Percentiles rank a stretch among this genome's conserved stretches.
Conservation (phyloP, 768 basidiomycete genomes). For the Pulveroboletus sp. region DNA sequence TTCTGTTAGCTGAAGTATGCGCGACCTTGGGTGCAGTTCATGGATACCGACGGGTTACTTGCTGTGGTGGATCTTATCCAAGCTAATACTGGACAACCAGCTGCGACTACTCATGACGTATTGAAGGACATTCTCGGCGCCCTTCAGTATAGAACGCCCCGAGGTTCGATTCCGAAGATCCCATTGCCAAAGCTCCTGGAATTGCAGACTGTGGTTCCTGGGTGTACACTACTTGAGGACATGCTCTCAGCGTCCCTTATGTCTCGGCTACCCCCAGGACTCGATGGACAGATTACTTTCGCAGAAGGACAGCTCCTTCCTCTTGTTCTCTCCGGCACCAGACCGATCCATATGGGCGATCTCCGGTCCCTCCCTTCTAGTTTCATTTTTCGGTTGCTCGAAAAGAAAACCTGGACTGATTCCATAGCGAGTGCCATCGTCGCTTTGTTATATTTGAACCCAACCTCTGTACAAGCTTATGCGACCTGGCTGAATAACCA, state of each 20-base stretch:
- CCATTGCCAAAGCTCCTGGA: conserved; percentile 37
- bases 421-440: conserved; percentile 42
- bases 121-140: conserved; percentile 37
- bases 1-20: conserved; percentile 12
- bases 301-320: conserved; percentile 5
- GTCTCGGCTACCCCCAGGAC: conserved; percentile 28
- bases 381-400: conserved; percentile 36
- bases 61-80: conserved; percentile 40
- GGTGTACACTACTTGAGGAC: conserved; percentile 40
- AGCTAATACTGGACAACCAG: conserved; percentile 1
- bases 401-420: conserved; percentile 38
- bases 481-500: conserved; percentile 37
- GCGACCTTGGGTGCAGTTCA: conserved; percentile 51
- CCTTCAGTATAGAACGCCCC: conserved; percentile 16
- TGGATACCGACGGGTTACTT: conserved; percentile 39
- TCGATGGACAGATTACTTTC: conserved; percentile 21
- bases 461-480: conserved; percentile 24
- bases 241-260: conserved; percentile 42
- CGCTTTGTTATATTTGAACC: conserved; percentile 40
- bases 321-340: neutral
- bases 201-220: conserved; percentile 32
- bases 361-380: conserved; percentile 10
- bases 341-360: neutral
- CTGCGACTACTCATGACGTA: conserved; percentile 14
- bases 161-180: conserved; percentile 6